A percentile compares a stretch with the other conserved stretches of the same genome.
These are phyloP conservation scores for Rhynchosporium graminicola DNA, from an alignment of 2,329 filamentous ascomycete genomes.

Conservation along the genomic window DNA sequence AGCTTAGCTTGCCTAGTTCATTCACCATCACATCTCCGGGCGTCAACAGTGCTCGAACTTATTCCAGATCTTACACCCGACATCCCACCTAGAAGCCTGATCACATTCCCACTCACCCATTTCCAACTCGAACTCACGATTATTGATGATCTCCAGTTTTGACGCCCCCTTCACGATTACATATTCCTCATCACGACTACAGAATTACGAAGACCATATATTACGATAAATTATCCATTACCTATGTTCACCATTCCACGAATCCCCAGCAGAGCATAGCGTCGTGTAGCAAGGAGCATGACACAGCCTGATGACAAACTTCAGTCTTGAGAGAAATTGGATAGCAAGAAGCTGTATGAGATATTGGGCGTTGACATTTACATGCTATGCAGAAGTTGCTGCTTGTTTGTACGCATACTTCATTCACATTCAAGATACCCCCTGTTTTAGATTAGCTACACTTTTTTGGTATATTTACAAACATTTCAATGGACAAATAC, in stretches of 20 bases:
- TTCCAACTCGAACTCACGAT: not conserved
- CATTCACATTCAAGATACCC: slow-evolving; percentile 19
- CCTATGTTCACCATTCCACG: not conserved
- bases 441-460: slow-evolving; percentile 20
- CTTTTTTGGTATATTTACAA: not conserved
- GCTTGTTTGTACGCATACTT: not conserved
- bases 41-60: not conserved
- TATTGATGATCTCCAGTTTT: slow-evolving; percentile 3
- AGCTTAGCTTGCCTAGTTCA: not conserved
- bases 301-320: not conserved
- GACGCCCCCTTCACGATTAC: slow-evolving; percentile 8
- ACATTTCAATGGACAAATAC: not conserved
- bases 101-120: not conserved
- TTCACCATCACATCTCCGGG: not conserved
- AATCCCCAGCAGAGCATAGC: not conserved
- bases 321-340: not conserved
- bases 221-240: not conserved
- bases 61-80: not conserved
- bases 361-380: slow-evolving; percentile 2
- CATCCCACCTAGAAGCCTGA: not conserved
- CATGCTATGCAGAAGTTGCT: too few relatives aligned
- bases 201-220: not conserved
- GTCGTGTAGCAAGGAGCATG: not conserved
- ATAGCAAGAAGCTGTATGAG: not conserved
- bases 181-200: not conserved